Evolutionary conservation across 768 basidiomycete genomes (phyloP), one percentile per base, ranked within the genome.

Genomic region (Symmetrospora coprosmae): DNA sequence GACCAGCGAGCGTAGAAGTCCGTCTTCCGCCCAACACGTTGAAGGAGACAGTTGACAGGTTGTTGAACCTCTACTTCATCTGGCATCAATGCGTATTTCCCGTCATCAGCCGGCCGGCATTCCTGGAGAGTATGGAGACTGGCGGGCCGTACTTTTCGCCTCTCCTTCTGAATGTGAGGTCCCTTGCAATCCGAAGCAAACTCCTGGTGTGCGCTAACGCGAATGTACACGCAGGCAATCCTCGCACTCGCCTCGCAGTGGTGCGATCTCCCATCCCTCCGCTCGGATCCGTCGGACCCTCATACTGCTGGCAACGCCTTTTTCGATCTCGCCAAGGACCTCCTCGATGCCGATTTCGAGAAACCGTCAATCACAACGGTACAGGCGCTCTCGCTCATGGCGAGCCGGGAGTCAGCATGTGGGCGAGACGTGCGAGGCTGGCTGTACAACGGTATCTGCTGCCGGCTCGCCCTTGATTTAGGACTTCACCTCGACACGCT

Each of bases 271-370:
- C 28, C n/a, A 30, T 28, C 27, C 19, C 27, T 39, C 13, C 34
- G 52, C 9, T n/a, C 52, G 14, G 33, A 55, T 4, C 11, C 38
- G 25, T 27, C 37, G n/a, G 52, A 55, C 19, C 52, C 52, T 4
- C 30, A 38, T 55, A 55, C 52, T 16, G 52, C 52, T 4, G 52
- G 52, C n/a, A 41, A 55, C 27, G 40, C 52, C 7, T 55, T 55
- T 38, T 55, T 55, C 25, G 52, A 38, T 13, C 37, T 39, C 27
- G 52, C 52, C 9, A 55, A 55, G 23, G 39, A 38, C 34, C 27
- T 55, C 19, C 39, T 55, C 6, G 52, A 55, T n/a, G 52, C 37
- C n/a, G 52, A 55, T 33, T 38, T 55, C 8, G 52, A 55, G 37
- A 31, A 30, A 7, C 52, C 52, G 7, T 39, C 52, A 11, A 38